Base-by-base conservation (phyloP, 106 monocot genomes). In the Alisma plantagoaquatica region DNA sequence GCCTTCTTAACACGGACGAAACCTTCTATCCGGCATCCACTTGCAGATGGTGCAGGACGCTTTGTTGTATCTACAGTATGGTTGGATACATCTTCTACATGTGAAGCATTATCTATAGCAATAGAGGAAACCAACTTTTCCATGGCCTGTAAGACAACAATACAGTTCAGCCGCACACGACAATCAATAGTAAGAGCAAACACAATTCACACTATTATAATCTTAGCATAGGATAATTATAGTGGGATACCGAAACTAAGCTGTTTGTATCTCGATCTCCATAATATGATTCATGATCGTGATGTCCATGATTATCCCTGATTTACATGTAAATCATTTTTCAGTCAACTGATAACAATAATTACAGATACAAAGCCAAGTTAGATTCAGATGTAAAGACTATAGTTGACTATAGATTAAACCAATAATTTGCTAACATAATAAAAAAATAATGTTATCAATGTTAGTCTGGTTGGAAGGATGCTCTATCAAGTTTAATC, bases 1-100 rank as follows among this genome's bases (percentile, higher is more conserved):
- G 81, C 91, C 91, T 77, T 91, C 63, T 91, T 91, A 18, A 85
- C 91, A 49, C 84, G 77, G 10, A 91, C 84, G 70, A 85, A 91
- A 24, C 91, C 91, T 69, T 85, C 91, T 48, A 91, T 70, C 59
- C 81, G 73, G 45, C 91, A 91, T 51, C 91, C 91, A 72, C 80
- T 68, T 24, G 91, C 73, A 32, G 54, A 48, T 27, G 91, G 91
- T 49, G 91, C 91, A 66, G 84, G 84, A 15, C 84, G 73, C 27
- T 91, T 81, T 61, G 77, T 31, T 46, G 67, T 22, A 73, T 67
- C 56, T 26, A 31, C 17, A 21, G 72, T 51, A 18, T 69, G 33
- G 51, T 73, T 68, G 19, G 91, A 75, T 81, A 75, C 69, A 48
- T 75, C 78, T 38, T 85, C 84, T 58, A 73, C 43, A 48, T 72